These are phyloP conservation scores for Batkoa obscura DNA, from an alignment of 371 early-diverging fungal species.

Conservation along the genomic window DNA sequence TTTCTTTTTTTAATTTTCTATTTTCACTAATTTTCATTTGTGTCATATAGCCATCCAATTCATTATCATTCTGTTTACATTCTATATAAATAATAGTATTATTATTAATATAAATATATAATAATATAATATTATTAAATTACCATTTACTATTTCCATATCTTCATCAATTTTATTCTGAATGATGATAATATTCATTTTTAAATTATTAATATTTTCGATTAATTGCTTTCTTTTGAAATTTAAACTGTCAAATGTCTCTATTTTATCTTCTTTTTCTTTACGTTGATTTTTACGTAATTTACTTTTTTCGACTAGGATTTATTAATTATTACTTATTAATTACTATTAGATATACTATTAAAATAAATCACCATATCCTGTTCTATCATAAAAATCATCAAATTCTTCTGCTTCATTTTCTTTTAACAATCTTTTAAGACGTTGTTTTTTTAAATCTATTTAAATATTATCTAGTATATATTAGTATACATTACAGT, in stretches of 20 bases:
- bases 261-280: not conserved
- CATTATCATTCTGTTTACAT: not conserved
- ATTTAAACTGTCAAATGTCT: not conserved
- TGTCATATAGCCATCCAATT: not conserved
- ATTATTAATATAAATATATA: not conserved
- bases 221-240: not conserved
- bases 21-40: not conserved
- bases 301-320: not conserved
- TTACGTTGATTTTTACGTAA: not conserved
- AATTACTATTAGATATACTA: not conserved
- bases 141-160: not conserved
- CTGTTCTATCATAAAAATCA: constrained; percentile 2
- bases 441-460: not conserved
- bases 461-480: not conserved
- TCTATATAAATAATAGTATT: not conserved
- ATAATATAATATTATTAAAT: not conserved
- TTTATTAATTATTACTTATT: not conserved
- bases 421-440: not conserved
- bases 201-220: not conserved
- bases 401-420: not conserved
- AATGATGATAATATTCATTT: not conserved
- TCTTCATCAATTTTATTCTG: not conserved
- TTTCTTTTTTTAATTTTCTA: not conserved
- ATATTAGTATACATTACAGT: not conserved
- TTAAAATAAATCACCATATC: not conserved